Percentiles rank a stretch among this genome's conserved stretches.
Conservation (phyloP, 306 rosid genomes). For the Pterocarpus santalinus region DNA sequence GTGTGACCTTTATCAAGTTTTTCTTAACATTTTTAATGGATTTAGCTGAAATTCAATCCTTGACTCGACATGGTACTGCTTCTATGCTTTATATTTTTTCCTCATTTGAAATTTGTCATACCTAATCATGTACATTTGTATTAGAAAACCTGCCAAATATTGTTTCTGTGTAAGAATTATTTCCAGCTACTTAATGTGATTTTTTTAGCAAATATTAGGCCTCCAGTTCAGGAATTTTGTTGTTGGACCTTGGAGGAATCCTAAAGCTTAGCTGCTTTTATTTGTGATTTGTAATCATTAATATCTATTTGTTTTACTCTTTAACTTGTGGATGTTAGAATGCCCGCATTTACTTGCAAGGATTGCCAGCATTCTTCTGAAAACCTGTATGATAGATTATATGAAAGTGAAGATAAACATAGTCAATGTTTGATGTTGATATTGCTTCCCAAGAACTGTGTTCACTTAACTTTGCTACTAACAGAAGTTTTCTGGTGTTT, state of each 20-base stretch:
- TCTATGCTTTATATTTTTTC: background rate
- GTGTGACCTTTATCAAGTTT: background rate
- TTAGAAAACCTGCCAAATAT: conserved; percentile 22
- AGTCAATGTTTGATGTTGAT: background rate
- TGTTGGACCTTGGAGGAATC: background rate
- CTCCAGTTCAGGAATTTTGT: background rate
- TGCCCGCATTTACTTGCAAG: background rate
- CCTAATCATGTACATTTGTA: background rate
- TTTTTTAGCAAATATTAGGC: conserved; percentile 2
- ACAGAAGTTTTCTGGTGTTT: background rate
- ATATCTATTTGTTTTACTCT: background rate
- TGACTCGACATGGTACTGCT: background rate
- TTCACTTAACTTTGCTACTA: background rate
- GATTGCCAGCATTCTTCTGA: background rate
- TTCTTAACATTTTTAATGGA: background rate
- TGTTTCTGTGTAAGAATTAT: conserved; percentile 10
- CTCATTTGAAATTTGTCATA: conserved; percentile 1
- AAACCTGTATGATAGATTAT: background rate
- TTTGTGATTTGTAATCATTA: conserved; percentile 14
- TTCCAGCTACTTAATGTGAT: background rate
- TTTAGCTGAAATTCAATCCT: conserved; percentile 21
- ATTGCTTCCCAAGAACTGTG: conserved; percentile 6
- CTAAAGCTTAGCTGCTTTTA: background rate
- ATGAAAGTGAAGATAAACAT: background rate
- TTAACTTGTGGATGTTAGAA: conserved; percentile 5